Conservation (phyloP, 495 filamentous ascomycete genomes). For the Trichoderma orchidacearum region DNA sequence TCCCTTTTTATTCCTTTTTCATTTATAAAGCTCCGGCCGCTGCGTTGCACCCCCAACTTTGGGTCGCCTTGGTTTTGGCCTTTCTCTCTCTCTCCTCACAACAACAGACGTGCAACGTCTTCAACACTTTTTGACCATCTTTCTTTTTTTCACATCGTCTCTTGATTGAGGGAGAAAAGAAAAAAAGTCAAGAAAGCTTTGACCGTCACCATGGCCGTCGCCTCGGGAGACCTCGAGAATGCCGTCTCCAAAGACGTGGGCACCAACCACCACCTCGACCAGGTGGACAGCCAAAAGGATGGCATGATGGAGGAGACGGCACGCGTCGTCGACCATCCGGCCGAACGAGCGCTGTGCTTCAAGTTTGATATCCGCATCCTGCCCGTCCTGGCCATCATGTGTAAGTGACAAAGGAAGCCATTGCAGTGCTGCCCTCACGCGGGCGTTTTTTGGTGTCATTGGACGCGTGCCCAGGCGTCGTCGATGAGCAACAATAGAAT, state of each 20-base stretch:
- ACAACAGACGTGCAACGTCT: background rate
- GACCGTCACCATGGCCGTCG: background rate
- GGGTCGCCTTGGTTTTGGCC: background rate
- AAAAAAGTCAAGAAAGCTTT: background rate
- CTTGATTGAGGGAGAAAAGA: background rate
- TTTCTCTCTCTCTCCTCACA: background rate
- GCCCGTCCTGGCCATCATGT: slow-evolving; percentile 52
- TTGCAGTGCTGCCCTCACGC: too few relatives aligned
- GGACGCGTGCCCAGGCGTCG: too few relatives aligned
- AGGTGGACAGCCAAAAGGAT: background rate
- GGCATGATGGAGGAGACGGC: slow-evolving; percentile 5
- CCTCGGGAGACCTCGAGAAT: background rate
- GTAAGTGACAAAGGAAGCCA: slow-evolving; percentile 17
- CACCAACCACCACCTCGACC: background rate
- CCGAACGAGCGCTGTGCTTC: slow-evolving; percentile 48
- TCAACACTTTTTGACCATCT: background rate
- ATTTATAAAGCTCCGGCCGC: background rate
- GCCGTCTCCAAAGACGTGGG: background rate
- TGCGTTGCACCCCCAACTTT: background rate
- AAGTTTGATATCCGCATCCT: slow-evolving; percentile 51
- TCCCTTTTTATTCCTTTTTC: background rate
- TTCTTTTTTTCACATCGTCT: background rate
- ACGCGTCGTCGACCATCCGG: slow-evolving; percentile 19
- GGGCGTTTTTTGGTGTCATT: too few relatives aligned
- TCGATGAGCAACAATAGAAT: slow-evolving; percentile 2